Evolutionary conservation across 2,329 filamentous ascomycete species (phyloP), one percentile per base, ranked within the genome.

Genomic region (Talaromyces sp.): DNA sequence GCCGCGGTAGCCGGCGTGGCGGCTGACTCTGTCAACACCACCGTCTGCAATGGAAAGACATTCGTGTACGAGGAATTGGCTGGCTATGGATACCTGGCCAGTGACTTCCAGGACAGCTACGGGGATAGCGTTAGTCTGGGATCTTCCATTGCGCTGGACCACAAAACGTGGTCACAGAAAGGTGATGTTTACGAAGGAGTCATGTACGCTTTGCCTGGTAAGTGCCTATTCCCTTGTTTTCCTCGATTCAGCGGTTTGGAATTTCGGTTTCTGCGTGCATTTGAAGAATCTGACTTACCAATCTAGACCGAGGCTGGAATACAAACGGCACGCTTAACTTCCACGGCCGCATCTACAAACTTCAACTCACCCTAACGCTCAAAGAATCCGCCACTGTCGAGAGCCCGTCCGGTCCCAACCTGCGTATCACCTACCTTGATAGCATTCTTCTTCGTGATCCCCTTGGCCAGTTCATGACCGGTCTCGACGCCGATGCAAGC

Each of bases 121-220:
- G 86, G 86, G 31, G 88, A 91, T 69, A 90, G 87, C 0, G 76
- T 90, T 31, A 86, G 86, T 1, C 78, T 89, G 56, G 89, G 89
- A 9, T 88, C 84, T 60, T 81, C 85, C 13, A 83, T 88, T 66
- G 83, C 86, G n/a, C 74, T 91, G 31, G 84, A 88, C 59, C 77
- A 77, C 61, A 75, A 72, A 35, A 80, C 81, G 9, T 91, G 87
- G 86, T 81, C 78, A 65, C 83, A 82, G 68, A 73, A 73, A 2
- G 70, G 71, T 5, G 77, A 76, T 57, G 78, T 70, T 6, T 91
- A 90, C 69, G 79, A 80, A 2, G 88, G 86, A 17, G 80, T 83
- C 4, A 68, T 90, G 24, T 91, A 83, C 74, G 78, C 80, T 13
- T 72, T 90, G 17, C 88, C 88, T 1, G 88, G 82, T 83, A 69